Conservation (phyloP, 2,329 filamentous ascomycete genomes). For the Trichoderma brevicompactum region DNA sequence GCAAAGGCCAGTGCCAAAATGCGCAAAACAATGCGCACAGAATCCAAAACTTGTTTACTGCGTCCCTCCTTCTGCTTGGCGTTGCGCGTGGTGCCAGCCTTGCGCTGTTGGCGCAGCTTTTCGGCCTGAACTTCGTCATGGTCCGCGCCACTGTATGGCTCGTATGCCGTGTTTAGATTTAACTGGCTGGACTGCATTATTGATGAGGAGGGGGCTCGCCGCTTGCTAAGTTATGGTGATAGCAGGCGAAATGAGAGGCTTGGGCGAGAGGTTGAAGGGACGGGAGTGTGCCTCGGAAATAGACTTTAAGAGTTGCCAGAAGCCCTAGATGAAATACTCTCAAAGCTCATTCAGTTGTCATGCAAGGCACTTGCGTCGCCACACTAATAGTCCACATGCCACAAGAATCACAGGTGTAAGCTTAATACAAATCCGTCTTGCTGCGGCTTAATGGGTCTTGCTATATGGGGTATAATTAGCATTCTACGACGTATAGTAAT, state of each 20-base stretch:
- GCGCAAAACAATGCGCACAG: neutral
- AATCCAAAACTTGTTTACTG: neutral
- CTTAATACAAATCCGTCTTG: neutral
- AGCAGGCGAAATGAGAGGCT: neutral
- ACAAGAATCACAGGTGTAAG: neutral
- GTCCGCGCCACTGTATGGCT: neutral
- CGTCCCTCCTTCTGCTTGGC: neutral
- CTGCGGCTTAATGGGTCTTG: neutral
- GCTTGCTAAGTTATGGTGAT: neutral
- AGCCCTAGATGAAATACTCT: conserved; percentile 4
- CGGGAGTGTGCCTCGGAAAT: neutral
- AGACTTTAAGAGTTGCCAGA: neutral
- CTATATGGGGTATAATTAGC: neutral
- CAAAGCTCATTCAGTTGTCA: neutral
- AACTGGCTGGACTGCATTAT: neutral
- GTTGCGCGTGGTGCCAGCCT: neutral
- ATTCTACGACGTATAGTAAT: neutral
- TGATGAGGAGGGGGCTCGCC: neutral
- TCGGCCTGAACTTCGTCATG: neutral
- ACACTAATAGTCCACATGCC: too few relatives aligned
- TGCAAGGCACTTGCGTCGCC: neutral
- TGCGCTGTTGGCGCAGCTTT: neutral
- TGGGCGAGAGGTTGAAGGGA: neutral
- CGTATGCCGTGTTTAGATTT: neutral
- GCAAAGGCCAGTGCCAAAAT: conserved; percentile 2